Percentiles rank a stretch among this genome's conserved stretches.
phyloP scores from a whole-genome alignment of 306 rosid species.

The Hylodesmum podocarpum region DNA sequence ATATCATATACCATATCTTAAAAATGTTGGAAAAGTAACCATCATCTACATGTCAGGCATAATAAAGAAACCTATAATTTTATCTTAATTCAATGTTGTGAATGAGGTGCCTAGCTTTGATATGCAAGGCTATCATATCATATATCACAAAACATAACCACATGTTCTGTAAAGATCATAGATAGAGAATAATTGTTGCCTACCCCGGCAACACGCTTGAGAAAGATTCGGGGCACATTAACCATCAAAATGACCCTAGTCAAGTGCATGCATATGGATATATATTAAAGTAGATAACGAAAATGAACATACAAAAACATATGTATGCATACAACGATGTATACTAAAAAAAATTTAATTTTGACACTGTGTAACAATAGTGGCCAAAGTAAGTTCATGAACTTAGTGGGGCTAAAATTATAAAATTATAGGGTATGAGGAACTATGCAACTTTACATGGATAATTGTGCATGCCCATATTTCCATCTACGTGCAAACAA shows the following conservation, averaged over 20 bases:
- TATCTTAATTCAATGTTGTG: slow-evolving; percentile 11
- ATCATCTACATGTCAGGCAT: slow-evolving; percentile 34
- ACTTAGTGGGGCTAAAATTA: background rate
- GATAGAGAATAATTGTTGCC: slow-evolving; percentile 38
- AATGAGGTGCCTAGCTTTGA: slow-evolving; percentile 23
- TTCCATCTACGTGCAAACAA: background rate
- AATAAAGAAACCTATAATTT: slow-evolving; percentile 18
- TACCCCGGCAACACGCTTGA: slow-evolving; percentile 32
- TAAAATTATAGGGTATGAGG: slow-evolving; percentile 3
- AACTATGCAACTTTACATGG: background rate
- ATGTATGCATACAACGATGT: background rate
- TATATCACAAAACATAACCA: slow-evolving; percentile 21
- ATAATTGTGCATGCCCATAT: slow-evolving; percentile 2
- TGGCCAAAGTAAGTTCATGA: background rate
- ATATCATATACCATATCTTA: slow-evolving; percentile 32
- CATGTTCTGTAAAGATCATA: slow-evolving; percentile 35
- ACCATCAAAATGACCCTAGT: slow-evolving; percentile 17
- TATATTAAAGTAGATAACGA: background rate
- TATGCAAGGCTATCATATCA: slow-evolving; percentile 28
- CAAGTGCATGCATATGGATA: slow-evolving; percentile 37
- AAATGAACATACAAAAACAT: background rate
- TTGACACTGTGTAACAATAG: background rate
- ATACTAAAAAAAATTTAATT: background rate
- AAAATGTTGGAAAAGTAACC: slow-evolving; percentile 31
- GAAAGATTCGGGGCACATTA: slow-evolving; percentile 33